Evolutionary conservation across 805 yeast genomes (phyloP).

Genomic region (Ogataea paraovalis): DNA sequence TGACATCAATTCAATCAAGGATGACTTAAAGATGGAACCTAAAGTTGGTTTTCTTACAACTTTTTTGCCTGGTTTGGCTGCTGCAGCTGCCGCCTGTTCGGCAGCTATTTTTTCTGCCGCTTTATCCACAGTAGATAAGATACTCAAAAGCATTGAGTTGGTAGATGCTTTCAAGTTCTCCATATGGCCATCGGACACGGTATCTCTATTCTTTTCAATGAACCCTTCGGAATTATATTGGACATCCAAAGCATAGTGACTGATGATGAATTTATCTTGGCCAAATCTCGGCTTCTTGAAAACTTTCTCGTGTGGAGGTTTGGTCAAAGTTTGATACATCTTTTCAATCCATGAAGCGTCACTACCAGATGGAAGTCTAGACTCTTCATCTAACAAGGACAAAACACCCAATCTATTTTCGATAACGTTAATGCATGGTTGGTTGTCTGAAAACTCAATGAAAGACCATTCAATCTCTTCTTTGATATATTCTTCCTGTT

Average conservation of each 20-base stretch:
- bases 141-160: constrained; percentile 60
- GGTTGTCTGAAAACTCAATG: constrained; percentile 93
- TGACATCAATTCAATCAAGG: constrained; percentile 86
- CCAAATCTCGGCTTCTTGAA: constrained; percentile 95
- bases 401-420: constrained; percentile 87
- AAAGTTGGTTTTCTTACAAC: constrained; percentile 78
- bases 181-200: constrained; percentile 93
- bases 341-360: constrained; percentile 92
- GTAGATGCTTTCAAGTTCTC: constrained; percentile 72
- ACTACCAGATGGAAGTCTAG: constrained; percentile 88
- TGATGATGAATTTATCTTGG: constrained; percentile 80
- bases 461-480: constrained; percentile 97
- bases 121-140: constrained; percentile 62
- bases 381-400: constrained; percentile 89
- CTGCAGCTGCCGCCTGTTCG: constrained; percentile 31
- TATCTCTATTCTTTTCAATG: constrained; percentile 94
- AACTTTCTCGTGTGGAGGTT: constrained; percentile 67
- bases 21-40: constrained; percentile 90
- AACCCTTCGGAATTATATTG: constrained; percentile 90
- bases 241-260: constrained; percentile 94
- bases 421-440: constrained; percentile 91
- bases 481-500: constrained; percentile 88
- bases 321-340: constrained; percentile 79
- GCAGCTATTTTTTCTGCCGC: constrained; percentile 43
- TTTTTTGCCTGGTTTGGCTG: constrained; percentile 35